Percentiles rank a stretch among this genome's conserved stretches.
Evolutionary conservation across 108 stramenopile species (phyloP).

Genomic region (Cyclotella sp.): DNA sequence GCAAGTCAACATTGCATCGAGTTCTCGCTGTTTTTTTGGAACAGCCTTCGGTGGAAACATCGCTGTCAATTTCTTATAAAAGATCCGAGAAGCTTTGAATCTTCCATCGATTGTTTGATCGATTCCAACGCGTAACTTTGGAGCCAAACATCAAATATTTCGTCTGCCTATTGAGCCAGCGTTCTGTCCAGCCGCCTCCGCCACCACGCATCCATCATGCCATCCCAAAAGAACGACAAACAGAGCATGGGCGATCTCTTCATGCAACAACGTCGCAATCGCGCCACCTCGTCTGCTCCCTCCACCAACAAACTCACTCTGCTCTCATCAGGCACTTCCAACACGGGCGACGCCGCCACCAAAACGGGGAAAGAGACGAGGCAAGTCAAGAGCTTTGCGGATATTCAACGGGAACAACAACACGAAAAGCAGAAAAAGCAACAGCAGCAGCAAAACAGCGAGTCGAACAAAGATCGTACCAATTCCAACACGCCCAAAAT

Average conservation of each 20-base stretch:
- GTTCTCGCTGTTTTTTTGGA: too few relatives aligned
- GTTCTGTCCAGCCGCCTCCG: too few relatives aligned
- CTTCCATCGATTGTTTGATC: too few relatives aligned
- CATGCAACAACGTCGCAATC: constrained; percentile 8
- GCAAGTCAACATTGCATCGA: too few relatives aligned
- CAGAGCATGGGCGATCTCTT: constrained; percentile 25
- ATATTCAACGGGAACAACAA: constrained; percentile 23
- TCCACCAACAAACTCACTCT: constrained; percentile 8
- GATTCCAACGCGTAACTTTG: too few relatives aligned
- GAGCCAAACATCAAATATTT: too few relatives aligned
- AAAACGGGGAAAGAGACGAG: neutral
- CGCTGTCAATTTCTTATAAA: too few relatives aligned
- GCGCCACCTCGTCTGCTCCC: constrained; percentile 11
- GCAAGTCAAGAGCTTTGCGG: constrained; percentile 21
- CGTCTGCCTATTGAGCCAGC: too few relatives aligned
- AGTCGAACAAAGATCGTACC: neutral
- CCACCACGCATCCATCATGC: too few relatives aligned
- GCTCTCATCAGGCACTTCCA: neutral
- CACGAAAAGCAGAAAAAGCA: neutral
- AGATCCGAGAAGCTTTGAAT: too few relatives aligned
- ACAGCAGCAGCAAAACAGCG: neutral
- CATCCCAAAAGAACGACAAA: neutral
- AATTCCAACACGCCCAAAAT: neutral
- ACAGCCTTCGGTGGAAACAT: too few relatives aligned
- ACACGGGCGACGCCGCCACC: neutral